phyloP scores from a whole-genome alignment of 2,329 filamentous ascomycete species.

The Emericellopsis atlantica region DNA sequence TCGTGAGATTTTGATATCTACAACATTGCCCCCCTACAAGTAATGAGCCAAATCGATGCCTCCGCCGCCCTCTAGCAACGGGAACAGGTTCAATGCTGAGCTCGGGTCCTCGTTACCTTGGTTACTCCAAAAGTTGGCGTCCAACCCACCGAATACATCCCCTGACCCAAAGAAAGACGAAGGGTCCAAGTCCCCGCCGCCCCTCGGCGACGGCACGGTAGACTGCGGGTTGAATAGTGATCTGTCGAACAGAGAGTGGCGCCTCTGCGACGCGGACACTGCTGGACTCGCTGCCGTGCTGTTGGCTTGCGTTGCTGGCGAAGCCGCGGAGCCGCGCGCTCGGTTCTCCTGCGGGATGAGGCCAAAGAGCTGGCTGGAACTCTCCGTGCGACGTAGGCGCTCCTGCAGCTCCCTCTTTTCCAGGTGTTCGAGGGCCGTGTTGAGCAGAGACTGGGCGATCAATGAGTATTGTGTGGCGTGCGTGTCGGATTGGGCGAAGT shows the following conservation, averaged over 20 bases:
- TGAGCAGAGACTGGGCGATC: slow-evolving; percentile 36
- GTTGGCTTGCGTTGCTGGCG: not conserved
- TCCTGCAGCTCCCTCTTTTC: slow-evolving; percentile 34
- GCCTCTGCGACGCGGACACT: no score
- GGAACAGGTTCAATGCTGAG: slow-evolving; percentile 36
- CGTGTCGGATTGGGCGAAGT: slow-evolving; percentile 33
- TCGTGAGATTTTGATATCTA: no score
- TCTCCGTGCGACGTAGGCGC: slow-evolving; percentile 31
- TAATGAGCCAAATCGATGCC: slow-evolving; percentile 37
- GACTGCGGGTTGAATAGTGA: slow-evolving; percentile 13
- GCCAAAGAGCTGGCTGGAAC: slow-evolving; percentile 37
- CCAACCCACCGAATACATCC: slow-evolving; percentile 25
- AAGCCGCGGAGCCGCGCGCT: not conserved
- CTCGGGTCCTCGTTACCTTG: slow-evolving; percentile 26
- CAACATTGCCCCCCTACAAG: not conserved
- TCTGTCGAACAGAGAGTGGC: slow-evolving; percentile 8
- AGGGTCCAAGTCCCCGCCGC: slow-evolving; percentile 21
- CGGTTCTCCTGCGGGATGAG: slow-evolving; percentile 22
- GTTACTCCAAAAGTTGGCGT: slow-evolving; percentile 24
- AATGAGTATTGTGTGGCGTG: slow-evolving; percentile 40
- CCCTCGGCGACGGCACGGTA: no score
- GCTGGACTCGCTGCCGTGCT: not conserved
- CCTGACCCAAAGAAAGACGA: slow-evolving; percentile 21
- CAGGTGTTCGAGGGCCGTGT: slow-evolving; percentile 30
- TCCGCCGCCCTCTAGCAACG: slow-evolving; percentile 35